These are phyloP conservation scores for Carpinus fangiana DNA, from an alignment of 306 rosid genomes.

Conservation along the genomic window DNA sequence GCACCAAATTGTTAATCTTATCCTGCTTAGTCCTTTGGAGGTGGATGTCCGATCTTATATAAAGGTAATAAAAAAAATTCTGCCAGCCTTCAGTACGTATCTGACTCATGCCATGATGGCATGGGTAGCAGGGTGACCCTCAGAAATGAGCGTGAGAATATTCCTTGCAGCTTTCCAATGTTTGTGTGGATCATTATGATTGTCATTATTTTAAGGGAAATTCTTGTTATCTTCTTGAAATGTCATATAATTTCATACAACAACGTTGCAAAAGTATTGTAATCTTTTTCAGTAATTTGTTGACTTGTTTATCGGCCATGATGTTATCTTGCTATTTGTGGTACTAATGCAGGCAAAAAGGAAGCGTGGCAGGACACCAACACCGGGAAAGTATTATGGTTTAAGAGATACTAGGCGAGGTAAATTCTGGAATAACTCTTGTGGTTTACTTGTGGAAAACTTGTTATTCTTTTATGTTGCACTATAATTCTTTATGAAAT, in stretches of 20 bases:
- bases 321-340: conserved; percentile 19
- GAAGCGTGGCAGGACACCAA: conserved; percentile 51
- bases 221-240: conserved; percentile 16
- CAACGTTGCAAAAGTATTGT: conserved; percentile 1
- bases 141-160: conserved; percentile 7
- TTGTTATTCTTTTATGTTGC: neutral
- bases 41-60: neutral
- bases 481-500: neutral
- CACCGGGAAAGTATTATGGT: conserved; percentile 51
- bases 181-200: conserved; percentile 11
- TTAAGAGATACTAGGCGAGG: conserved; percentile 39
- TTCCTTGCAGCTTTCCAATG: neutral
- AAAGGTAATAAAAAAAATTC: conserved; percentile 6
- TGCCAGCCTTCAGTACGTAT: conserved; percentile 7
- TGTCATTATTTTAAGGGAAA: neutral
- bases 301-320: conserved; percentile 13
- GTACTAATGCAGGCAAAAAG: conserved; percentile 50
- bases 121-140: conserved; percentile 5
- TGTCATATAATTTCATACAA: conserved; percentile 15
- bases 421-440: conserved; percentile 14
- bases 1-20: conserved; percentile 29
- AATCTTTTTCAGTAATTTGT: conserved; percentile 4
- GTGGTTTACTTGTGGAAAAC: neutral
- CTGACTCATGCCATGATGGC: conserved; percentile 17
- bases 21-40: conserved; percentile 12